A percentile compares a stretch with the other conserved stretches of the same genome.
Conservation (phyloP, 2,329 filamentous ascomycete species). For the Chaetothyriales sp. region DNA sequence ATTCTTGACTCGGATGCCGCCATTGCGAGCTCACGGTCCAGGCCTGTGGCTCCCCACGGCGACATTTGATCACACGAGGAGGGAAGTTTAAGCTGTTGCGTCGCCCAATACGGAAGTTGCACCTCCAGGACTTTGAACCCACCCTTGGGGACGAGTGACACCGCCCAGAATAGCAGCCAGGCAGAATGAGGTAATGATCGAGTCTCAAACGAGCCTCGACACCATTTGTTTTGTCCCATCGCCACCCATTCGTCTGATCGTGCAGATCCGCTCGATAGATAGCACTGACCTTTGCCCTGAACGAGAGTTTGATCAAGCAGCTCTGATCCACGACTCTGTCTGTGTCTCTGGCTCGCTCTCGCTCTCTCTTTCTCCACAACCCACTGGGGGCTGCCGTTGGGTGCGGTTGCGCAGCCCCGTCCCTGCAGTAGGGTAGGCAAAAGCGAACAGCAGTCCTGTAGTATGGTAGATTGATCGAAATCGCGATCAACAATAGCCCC, state of each 20-base stretch:
- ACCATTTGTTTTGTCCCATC: not conserved
- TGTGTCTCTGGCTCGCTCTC: too few relatives aligned
- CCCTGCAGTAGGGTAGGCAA: not conserved
- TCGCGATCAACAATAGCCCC: not conserved
- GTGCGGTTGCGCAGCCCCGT: not conserved
- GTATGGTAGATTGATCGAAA: not conserved
- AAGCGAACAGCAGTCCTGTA: not conserved
- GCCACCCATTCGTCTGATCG: not conserved
- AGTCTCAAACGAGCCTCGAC: not conserved
- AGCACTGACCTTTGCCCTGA: not conserved
- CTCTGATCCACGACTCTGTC: not conserved
- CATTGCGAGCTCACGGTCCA: not conserved
- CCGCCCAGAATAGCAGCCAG: not conserved
- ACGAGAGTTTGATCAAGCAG: not conserved
- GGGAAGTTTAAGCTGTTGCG: not conserved
- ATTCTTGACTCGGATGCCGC: not conserved
- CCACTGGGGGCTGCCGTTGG: too few relatives aligned
- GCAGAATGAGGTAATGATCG: not conserved
- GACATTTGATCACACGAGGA: not conserved
- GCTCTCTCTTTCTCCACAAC: too few relatives aligned
- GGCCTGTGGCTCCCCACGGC: not conserved
- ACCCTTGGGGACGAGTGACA: not conserved
- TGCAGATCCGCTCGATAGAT: not conserved
- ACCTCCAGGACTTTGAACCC: not conserved
- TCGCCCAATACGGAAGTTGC: not conserved